Percentiles rank a stretch among this genome's conserved stretches.
phyloP scores from a whole-genome alignment of 805 yeast genomes.

The Candida wancherniae region DNA sequence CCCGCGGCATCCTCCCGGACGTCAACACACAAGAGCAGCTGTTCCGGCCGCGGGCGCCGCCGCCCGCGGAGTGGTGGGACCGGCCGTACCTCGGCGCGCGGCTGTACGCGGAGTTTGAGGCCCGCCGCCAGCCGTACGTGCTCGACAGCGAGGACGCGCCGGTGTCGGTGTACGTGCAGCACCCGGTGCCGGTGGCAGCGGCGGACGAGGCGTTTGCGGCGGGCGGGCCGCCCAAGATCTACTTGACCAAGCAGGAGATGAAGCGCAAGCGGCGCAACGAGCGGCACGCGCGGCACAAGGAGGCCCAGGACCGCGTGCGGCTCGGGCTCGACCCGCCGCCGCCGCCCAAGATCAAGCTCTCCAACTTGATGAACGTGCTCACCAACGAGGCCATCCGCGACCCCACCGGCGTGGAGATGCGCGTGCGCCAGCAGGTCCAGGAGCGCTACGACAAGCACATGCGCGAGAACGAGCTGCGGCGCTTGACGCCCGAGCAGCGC shows the following conservation, averaged over 20 bases:
- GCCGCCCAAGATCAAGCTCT: conserved; percentile 78
- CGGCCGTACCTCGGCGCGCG: conserved; percentile 43
- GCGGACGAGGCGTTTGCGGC: conserved; percentile 49
- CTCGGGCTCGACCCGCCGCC: conserved; percentile 86
- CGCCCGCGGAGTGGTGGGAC: conserved; percentile 90
- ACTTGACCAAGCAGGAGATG: conserved; percentile 70
- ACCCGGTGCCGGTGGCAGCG: conserved; percentile 65
- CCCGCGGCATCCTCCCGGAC: conserved; percentile 49
- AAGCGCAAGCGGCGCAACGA: conserved; percentile 68
- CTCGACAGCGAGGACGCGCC: conserved; percentile 42
- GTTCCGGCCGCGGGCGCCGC: conserved; percentile 49
- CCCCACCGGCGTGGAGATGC: conserved; percentile 80
- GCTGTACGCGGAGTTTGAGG: conserved; percentile 32
- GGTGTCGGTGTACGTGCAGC: conserved; percentile 70
- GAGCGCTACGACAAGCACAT: conserved; percentile 58
- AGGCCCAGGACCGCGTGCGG: conserved; percentile 69
- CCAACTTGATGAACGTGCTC: conserved; percentile 79
- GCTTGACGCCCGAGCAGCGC: conserved; percentile 52
- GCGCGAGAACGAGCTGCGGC: conserved; percentile 56
- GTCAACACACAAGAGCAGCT: conserved; percentile 50
- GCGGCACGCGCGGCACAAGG: conserved; percentile 59
- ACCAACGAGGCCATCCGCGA: conserved; percentile 83
- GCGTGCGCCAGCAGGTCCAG: conserved; percentile 64
- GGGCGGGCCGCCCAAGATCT: conserved; percentile 36
- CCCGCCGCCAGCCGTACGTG: conserved; percentile 18